Evolutionary conservation across 306 rosid species (phyloP).

Genomic region (Fragaria ananassa): DNA sequence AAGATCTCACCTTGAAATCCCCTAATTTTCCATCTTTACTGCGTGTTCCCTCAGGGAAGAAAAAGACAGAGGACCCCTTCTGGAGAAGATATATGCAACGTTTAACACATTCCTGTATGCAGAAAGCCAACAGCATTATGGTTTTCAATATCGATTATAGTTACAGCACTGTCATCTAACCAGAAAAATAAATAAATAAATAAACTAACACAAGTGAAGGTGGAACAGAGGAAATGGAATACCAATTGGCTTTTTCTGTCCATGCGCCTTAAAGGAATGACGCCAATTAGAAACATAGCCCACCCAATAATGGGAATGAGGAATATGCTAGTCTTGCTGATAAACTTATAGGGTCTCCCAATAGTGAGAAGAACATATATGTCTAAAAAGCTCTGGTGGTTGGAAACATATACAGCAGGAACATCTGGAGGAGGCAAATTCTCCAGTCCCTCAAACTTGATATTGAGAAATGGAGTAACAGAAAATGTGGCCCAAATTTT

Average conservation of each 20-base stretch:
- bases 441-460: constrained; percentile 74
- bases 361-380: constrained; percentile 81
- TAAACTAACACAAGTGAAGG: constrained; percentile 8
- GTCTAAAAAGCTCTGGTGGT: constrained; percentile 96
- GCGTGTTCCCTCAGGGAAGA: constrained; percentile 97
- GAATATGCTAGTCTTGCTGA: constrained; percentile 95
- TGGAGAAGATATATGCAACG: constrained; percentile 73
- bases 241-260: constrained; percentile 96
- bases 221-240: constrained; percentile 28
- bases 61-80: constrained; percentile 86
- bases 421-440: constrained; percentile 72
- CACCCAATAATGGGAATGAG: constrained; percentile 86
- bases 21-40: constrained; percentile 83
- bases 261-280: constrained; percentile 85
- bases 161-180: background rate
- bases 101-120: constrained; percentile 72
- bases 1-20: constrained; percentile 70
- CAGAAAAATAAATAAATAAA: background rate
- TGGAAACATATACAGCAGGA: constrained; percentile 91
- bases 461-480: constrained; percentile 60
- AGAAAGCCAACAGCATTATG: constrained; percentile 17
- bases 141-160: background rate
- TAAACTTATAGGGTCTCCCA: constrained; percentile 84
- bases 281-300: constrained; percentile 92
- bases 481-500: constrained; percentile 73